Evolutionary conservation across 805 yeast genomes (phyloP), one percentile per base, ranked within the genome.

Genomic region (Nakazawaea ernobii): DNA sequence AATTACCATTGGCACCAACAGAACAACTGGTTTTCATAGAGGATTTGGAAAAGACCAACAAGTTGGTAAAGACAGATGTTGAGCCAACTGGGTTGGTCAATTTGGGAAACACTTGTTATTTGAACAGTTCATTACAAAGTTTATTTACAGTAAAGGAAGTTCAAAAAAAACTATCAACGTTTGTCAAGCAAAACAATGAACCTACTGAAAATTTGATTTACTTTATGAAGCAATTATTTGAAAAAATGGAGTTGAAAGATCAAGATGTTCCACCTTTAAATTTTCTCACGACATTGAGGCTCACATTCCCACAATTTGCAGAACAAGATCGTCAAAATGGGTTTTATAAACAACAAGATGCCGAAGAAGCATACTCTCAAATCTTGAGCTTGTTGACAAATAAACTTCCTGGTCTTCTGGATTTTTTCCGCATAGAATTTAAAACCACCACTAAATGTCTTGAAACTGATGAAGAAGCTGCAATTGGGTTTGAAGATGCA

Each of bases 281-380:
- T 37, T 77, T 92, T 50, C 69, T 94, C 52, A 71, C 80, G 33
- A 69, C 79, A 29, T 70, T 87, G 55, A 80, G 97, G 62, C 68
- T 72, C 42, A 68, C 71, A 14, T 86, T 79, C 60, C 97, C 98
- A 1, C 98, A 94, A 66, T 94, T 94, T 66, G 86, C 85, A 38
- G 97, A 92, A 62, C 78, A 80, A 51, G 84, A 80, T 51, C 68
- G 70, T 28, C 65, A 59, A 42, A 70, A 71, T 43, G 97, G 97
- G 1, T 68, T 75, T 48, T 86, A 77, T 61, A 90, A 88, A 65
- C 99, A 94, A 68, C 99, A 94, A 68, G 99, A 94, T 70, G 99
- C 99, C 0, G 99, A 94, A 68, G 99, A 94, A 63, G 86, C 92
- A 14, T 90, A 81, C 67, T 84, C 97, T 7, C 92, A 86, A 62